phyloP scores from a whole-genome alignment of 805 yeast genomes.

The Peterozyma xylosa region DNA sequence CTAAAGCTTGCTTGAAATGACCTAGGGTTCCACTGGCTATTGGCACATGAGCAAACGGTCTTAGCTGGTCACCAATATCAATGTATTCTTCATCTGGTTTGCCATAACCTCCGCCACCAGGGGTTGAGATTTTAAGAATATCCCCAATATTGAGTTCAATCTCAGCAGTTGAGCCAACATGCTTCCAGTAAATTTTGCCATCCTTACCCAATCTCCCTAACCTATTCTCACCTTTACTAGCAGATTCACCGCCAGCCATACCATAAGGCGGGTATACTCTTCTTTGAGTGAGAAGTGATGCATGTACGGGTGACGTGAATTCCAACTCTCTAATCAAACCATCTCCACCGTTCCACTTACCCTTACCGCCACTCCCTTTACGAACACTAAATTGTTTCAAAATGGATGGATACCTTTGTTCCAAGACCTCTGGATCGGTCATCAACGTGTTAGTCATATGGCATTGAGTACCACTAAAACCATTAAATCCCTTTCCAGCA shows the following conservation, averaged over 20 bases:
- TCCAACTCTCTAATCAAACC: constrained; percentile 44
- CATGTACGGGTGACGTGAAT: constrained; percentile 31
- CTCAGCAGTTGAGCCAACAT: constrained; percentile 8
- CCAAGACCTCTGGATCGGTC: constrained; percentile 49
- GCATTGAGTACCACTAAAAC: constrained; percentile 39
- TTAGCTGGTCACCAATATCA: constrained; percentile 12
- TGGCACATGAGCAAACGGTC: constrained; percentile 10
- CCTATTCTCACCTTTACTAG: constrained; percentile 38
- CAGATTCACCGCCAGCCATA: constrained; percentile 43
- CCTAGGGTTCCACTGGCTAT: constrained; percentile 16
- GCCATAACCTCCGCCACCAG: constrained; percentile 76
- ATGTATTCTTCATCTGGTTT: constrained; percentile 16
- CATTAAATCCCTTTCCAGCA: constrained; percentile 39
- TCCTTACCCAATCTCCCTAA: constrained; percentile 19
- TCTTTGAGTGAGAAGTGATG: constrained; percentile 42
- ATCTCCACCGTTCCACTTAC: constrained; percentile 42
- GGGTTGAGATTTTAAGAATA: constrained; percentile 51
- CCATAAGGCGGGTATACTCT: constrained; percentile 50
- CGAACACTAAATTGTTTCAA: constrained; percentile 37
- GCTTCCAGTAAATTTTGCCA: constrained; percentile 8
- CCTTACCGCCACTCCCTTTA: constrained; percentile 40
- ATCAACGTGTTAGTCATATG: constrained; percentile 49
- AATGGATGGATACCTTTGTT: constrained; percentile 43
- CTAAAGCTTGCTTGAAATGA: constrained; percentile 5
- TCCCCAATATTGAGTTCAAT: constrained; percentile 34